Evolutionary conservation across 495 filamentous ascomycete genomes (phyloP), one percentile per base, ranked within the genome.

Genomic region (Penicillium antarcticum): DNA sequence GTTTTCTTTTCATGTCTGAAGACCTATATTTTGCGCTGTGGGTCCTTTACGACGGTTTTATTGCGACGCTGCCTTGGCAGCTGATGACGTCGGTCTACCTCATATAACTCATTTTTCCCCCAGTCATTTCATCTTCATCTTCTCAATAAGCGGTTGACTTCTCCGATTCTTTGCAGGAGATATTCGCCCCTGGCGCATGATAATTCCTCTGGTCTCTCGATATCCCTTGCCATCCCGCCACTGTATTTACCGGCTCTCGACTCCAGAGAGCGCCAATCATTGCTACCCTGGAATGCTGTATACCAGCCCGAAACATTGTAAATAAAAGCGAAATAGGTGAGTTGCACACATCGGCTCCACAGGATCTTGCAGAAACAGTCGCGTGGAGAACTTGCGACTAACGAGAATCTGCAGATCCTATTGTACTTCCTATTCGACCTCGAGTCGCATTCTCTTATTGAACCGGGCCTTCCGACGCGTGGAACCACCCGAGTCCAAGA

Each of bases 21-120:
- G 2, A 34, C 14, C 4, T 4, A 14, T 34, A 21, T 18, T 38
- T n/a, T n/a, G 23, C 11, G 1, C 16, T 38, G 47, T 45, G 52
- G 52, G 31, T 38, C 1, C 10, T 31, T 51, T 56, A 47, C 42
- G 42, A 18, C 18, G n/a, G n/a, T 36, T 16, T 26, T 17, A 18
- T 21, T 40, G 32, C 14, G 14, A 13, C 36, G 14, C 29, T 54
- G 42, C 56, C 51, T 58, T 58, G 56, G 56, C 56, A 58, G 54
- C 17, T 14, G 38, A 58, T 58, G 56, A 58, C 56, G 56, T 58
- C 53, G 53, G 11, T 37, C n/a, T 45, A 2, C 24, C 16, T 12
- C 14, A 44, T 21, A 16, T 19, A 16, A 36, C 24, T 31, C 33
- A 39, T 23, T 12, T 18, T 14, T 53, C 18, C 13, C 7, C 3